Evolutionary conservation across 352 stramenopile genomes (phyloP).

Genomic region (Pythium dissotocum): DNA sequence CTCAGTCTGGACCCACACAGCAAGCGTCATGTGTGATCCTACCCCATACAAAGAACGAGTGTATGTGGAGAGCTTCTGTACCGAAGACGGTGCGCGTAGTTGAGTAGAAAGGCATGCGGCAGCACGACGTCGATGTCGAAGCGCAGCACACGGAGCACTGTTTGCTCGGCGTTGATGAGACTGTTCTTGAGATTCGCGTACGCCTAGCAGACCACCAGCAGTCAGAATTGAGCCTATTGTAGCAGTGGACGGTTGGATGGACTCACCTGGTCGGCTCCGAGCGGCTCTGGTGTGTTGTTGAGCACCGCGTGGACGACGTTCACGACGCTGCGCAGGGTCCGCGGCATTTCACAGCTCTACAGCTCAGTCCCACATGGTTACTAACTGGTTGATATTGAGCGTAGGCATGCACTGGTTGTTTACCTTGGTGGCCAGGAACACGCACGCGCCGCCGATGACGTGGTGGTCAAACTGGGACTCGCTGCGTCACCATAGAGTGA

Average conservation of each 20-base stretch:
- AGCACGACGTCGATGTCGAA: constrained; percentile 52
- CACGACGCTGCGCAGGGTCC: constrained; percentile 48
- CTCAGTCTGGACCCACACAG: constrained; percentile 26
- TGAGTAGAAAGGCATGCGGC: constrained; percentile 38
- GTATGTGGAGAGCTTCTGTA: constrained; percentile 6
- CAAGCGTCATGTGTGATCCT: background rate
- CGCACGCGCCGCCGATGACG: constrained; percentile 26
- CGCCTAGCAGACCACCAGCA: constrained; percentile 25
- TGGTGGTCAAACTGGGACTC: constrained; percentile 19
- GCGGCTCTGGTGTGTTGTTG: constrained; percentile 30
- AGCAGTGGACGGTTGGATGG: background rate
- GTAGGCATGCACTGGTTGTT: no score
- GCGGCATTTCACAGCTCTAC: constrained; percentile 47
- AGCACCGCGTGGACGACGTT: constrained; percentile 47
- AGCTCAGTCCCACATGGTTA: background rate
- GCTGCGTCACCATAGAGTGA: background rate
- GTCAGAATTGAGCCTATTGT: constrained; percentile 7
- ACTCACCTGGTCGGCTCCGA: constrained; percentile 38
- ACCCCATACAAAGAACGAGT: background rate
- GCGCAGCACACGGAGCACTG: constrained; percentile 42
- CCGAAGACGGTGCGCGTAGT: constrained; percentile 33
- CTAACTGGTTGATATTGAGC: no score
- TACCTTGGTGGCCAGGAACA: constrained; percentile 35
- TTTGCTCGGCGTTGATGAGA: constrained; percentile 57
- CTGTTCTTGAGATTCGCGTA: constrained; percentile 47